Conservation (phyloP, 352 stramenopile species). For the Phytophthora citricola region DNA sequence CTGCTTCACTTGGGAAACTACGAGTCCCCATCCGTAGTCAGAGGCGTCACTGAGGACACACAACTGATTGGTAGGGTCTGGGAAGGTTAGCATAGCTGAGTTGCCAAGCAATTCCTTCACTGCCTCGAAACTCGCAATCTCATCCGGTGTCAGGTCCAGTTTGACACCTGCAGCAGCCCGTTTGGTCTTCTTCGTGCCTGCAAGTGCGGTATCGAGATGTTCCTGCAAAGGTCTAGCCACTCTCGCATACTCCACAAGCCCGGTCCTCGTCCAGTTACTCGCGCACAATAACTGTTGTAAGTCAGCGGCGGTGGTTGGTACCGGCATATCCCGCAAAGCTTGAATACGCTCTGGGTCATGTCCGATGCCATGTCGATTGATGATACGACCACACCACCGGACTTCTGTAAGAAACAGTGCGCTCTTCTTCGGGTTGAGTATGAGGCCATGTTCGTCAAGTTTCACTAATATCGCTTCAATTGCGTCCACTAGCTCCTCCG, state of each 20-base stretch:
- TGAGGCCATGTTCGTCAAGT: slow-evolving; percentile 11
- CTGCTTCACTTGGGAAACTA: slow-evolving; percentile 7
- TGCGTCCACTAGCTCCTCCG: not conserved
- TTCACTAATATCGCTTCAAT: not conserved
- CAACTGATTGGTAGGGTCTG: slow-evolving; percentile 1
- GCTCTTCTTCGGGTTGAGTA: slow-evolving; percentile 33
- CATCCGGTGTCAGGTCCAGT: not conserved
- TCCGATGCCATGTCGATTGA: slow-evolving; percentile 15
- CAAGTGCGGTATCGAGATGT: slow-evolving; percentile 9
- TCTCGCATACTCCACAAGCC: slow-evolving; percentile 19
- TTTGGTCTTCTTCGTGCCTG: slow-evolving; percentile 15
- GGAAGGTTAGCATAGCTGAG: slow-evolving; percentile 2
- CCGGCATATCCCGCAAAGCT: slow-evolving; percentile 7
- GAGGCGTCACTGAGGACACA: not conserved
- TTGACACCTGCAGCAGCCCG: slow-evolving; percentile 8
- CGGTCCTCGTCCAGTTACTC: slow-evolving; percentile 25
- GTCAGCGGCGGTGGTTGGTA: slow-evolving; percentile 13
- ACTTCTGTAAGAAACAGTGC: slow-evolving; percentile 21
- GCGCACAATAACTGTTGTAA: slow-evolving; percentile 36
- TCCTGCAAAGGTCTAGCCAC: slow-evolving; percentile 20
- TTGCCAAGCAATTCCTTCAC: slow-evolving; percentile 8
- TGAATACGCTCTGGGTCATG: slow-evolving; percentile 19
- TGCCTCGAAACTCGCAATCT: not conserved
- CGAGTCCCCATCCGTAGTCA: slow-evolving; percentile 1
- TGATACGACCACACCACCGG: slow-evolving; percentile 28